phyloP scores from a whole-genome alignment of 2,329 filamentous ascomycete genomes.

The Lasiodiplodia theobromae region DNA sequence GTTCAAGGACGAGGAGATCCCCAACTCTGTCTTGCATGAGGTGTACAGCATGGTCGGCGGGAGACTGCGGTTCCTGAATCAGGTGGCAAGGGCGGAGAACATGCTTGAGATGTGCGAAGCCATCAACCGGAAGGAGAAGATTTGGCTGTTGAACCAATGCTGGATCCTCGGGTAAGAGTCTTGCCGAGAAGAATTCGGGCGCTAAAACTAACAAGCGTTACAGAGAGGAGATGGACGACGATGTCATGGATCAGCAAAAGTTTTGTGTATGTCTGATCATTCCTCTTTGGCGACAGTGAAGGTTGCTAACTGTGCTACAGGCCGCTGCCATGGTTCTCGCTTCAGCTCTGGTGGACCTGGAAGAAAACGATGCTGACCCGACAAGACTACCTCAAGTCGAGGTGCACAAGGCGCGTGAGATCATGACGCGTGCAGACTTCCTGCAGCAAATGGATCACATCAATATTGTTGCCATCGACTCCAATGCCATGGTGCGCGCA shows the following conservation, averaged over 20 bases:
- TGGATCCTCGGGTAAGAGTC: constrained; percentile 66
- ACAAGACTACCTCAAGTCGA: constrained; percentile 73
- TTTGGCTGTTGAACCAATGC: constrained; percentile 74
- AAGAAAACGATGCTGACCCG: constrained; percentile 65
- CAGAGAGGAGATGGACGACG: constrained; percentile 75
- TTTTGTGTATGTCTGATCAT: constrained; percentile 69
- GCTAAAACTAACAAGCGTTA: not conserved
- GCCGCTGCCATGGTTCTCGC: constrained; percentile 88
- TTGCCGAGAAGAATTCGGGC: not conserved
- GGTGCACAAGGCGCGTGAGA: constrained; percentile 76
- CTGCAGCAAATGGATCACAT: constrained; percentile 85
- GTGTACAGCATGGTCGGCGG: constrained; percentile 86
- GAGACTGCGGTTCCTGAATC: constrained; percentile 79
- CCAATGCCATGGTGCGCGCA: constrained; percentile 73
- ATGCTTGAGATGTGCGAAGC: constrained; percentile 76
- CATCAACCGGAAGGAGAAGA: constrained; percentile 71
- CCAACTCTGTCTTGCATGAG: constrained; percentile 65
- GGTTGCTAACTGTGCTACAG: constrained; percentile 45
- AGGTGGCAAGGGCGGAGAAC: constrained; percentile 77
- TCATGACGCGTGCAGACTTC: constrained; percentile 94
- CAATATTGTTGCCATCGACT: constrained; percentile 90
- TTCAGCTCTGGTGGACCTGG: constrained; percentile 79
- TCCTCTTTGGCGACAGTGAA: not conserved
- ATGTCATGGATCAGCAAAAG: constrained; percentile 93
- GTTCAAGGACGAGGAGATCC: constrained; percentile 69